These are phyloP conservation scores for Hanseniaspora osmophila DNA, from an alignment of 805 yeast species.

Conservation along the genomic window DNA sequence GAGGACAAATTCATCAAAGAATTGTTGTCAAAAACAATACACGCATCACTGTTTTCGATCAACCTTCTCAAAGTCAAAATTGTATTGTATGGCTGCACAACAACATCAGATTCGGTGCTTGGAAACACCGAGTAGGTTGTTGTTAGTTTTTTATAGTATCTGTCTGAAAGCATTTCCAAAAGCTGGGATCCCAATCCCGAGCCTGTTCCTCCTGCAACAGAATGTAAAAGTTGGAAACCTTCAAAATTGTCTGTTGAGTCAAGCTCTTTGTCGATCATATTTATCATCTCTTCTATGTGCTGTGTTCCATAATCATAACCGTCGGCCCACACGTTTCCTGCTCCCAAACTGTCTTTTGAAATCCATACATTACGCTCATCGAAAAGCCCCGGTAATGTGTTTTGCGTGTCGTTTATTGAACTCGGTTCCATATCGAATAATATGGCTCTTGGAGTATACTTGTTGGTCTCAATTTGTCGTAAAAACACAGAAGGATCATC, in stretches of 20 bases:
- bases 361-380: conserved; percentile 73
- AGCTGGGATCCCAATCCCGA: conserved; percentile 84
- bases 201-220: conserved; percentile 98
- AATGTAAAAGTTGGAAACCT: conserved; percentile 81
- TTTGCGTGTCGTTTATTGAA: conserved; percentile 53
- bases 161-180: conserved; percentile 64
- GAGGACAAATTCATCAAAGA: conserved; percentile 66
- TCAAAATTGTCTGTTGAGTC: conserved; percentile 83
- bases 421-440: conserved; percentile 84
- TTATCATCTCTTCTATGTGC: conserved; percentile 59
- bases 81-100: conserved; percentile 92
- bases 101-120: conserved; percentile 75
- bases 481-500: conserved; percentile 81
- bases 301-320: conserved; percentile 68
- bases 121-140: conserved; percentile 86
- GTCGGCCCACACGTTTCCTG: conserved; percentile 91
- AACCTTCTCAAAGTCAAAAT: conserved; percentile 68
- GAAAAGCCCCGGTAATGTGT: conserved; percentile 46
- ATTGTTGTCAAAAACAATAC: conserved; percentile 82
- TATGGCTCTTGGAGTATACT: conserved; percentile 80
- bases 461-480: conserved; percentile 54
- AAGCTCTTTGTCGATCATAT: conserved; percentile 75
- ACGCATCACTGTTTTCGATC: conserved; percentile 73
- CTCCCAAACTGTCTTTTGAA: conserved; percentile 76
- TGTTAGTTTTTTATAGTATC: conserved; percentile 67